Evolutionary conservation across 2,329 filamentous ascomycete genomes (phyloP).

Genomic region (Paraconiothyrium brasiliense): DNA sequence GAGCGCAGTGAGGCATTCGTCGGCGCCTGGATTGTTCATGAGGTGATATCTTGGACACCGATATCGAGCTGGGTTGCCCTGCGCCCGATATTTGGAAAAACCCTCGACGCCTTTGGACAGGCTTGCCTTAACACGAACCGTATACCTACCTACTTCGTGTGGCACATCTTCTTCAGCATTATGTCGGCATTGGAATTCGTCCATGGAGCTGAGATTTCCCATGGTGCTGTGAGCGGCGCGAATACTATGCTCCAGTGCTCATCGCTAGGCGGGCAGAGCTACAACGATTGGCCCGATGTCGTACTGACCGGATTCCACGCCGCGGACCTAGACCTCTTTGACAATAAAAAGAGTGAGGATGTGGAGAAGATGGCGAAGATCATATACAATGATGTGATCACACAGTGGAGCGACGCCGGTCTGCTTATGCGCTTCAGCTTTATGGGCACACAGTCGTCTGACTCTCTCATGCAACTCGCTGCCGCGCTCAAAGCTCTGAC

Average conservation of each 20-base stretch:
- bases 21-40: constrained; percentile 2
- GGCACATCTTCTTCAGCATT: constrained; percentile 24
- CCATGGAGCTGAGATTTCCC: constrained; percentile 16
- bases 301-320: constrained; percentile 20
- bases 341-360: constrained; percentile 9
- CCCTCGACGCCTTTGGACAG: constrained; percentile 20
- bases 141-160: constrained; percentile 23
- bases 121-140: not conserved
- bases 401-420: constrained; percentile 17
- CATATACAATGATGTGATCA: constrained; percentile 15
- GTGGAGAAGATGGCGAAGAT: constrained; percentile 14
- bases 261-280: constrained; percentile 15
- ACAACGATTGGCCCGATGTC: constrained; percentile 25
- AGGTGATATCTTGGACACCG: not conserved
- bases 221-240: constrained; percentile 11
- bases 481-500: constrained; percentile 1
- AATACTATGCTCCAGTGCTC: constrained; percentile 24
- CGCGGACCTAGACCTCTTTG: not conserved
- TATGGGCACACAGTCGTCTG: not conserved
- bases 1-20: constrained; percentile 4
- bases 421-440: not conserved
- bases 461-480: constrained; percentile 10
- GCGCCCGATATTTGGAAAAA: constrained; percentile 23
- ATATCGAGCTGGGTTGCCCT: constrained; percentile 17
- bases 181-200: constrained; percentile 19